These are phyloP conservation scores for Tuber microsphaerosporum DNA, from an alignment of 495 filamentous ascomycete genomes.

Conservation along the genomic window DNA sequence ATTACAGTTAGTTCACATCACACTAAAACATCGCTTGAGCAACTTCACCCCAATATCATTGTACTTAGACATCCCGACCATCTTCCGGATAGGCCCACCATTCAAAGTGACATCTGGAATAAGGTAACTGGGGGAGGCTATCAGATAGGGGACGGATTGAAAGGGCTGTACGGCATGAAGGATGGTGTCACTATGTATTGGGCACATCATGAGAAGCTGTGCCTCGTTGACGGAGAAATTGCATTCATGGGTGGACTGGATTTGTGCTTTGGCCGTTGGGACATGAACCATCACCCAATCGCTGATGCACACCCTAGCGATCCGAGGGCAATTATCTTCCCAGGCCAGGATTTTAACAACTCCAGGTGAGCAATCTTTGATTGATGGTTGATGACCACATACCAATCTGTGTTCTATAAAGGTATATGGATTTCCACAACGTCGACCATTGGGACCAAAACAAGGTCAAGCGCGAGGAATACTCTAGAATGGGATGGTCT, in stretches of 20 bases:
- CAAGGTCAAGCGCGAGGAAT: conserved; percentile 70
- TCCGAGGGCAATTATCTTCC: conserved; percentile 67
- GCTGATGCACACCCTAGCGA: conserved; percentile 78
- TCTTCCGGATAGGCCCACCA: conserved; percentile 59
- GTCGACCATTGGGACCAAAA: conserved; percentile 80
- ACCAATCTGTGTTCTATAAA: conserved; percentile 12
- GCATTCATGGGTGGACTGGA: conserved; percentile 89
- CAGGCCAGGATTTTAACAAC: conserved; percentile 94
- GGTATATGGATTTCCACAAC: conserved; percentile 79
- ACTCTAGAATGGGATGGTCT: conserved; percentile 87
- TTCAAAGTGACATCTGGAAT: conserved; percentile 42
- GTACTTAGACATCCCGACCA: conserved; percentile 94
- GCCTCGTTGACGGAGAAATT: conserved; percentile 61
- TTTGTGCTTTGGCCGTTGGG: conserved; percentile 58
- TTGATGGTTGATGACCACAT: background rate
- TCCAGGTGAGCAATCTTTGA: conserved; percentile 44
- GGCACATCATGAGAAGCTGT: conserved; percentile 95
- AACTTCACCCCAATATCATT: conserved; percentile 74
- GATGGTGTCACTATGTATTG: conserved; percentile 83
- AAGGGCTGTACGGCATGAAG: conserved; percentile 63
- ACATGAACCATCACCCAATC: conserved; percentile 67
- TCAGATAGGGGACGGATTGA: conserved; percentile 42
- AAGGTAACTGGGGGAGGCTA: conserved; percentile 48
- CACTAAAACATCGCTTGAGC: conserved; percentile 75
- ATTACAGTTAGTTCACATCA: conserved; percentile 69